These are phyloP conservation scores for Solanum virginianum DNA, from an alignment of 257 asterid genomes.

Conservation along the genomic window DNA sequence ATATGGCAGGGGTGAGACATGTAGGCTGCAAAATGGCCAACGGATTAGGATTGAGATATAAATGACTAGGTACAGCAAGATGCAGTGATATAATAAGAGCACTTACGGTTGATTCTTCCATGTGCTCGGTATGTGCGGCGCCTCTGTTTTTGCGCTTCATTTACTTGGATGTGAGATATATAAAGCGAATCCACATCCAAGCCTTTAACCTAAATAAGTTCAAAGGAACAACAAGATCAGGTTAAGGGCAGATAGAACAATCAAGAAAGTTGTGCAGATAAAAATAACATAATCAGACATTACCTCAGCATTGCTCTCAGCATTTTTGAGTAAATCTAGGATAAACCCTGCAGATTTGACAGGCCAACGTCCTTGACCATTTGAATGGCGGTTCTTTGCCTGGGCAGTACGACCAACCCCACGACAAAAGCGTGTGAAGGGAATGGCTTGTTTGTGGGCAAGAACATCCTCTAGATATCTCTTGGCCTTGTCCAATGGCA, in stretches of 20 bases:
- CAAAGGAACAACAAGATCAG: neutral
- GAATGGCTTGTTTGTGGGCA: neutral
- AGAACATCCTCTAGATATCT: slow-evolving; percentile 75
- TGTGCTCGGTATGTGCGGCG: no score
- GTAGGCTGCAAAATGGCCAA: slow-evolving; percentile 2
- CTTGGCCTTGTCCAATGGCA: slow-evolving; percentile 63
- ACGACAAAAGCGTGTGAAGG: no score
- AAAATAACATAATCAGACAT: neutral
- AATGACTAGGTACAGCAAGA: no score
- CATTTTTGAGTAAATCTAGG: slow-evolving; percentile 63
- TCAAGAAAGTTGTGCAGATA: neutral
- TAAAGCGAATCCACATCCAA: slow-evolving; percentile 72
- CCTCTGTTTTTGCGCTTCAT: slow-evolving; percentile 53
- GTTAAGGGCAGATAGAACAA: neutral
- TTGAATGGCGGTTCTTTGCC: slow-evolving; percentile 63
- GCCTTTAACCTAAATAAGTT: slow-evolving; percentile 46
- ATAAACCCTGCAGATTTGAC: slow-evolving; percentile 62
- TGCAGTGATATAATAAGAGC: no score
- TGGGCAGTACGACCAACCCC: no score
- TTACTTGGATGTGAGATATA: slow-evolving; percentile 79
- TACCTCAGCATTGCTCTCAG: slow-evolving; percentile 80
- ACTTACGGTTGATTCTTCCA: no score
- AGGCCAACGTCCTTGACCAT: slow-evolving; percentile 78
- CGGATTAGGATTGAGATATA: no score
- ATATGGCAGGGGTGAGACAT: slow-evolving; percentile 88